phyloP scores from a whole-genome alignment of 441 rosid species.

The Isatis lusitanica region DNA sequence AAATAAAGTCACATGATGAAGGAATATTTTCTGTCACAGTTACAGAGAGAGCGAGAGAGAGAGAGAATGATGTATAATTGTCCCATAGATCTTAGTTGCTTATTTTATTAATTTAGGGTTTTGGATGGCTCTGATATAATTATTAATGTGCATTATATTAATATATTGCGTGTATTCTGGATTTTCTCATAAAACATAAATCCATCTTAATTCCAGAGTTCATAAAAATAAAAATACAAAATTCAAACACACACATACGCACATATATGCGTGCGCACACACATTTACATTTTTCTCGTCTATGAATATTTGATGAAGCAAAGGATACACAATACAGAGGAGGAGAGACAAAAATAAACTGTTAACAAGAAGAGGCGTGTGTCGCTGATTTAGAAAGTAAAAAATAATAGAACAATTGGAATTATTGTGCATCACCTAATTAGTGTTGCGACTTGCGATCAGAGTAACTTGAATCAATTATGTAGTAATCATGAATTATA shows the following conservation, averaged over 20 bases:
- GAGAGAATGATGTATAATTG: constrained; percentile 30
- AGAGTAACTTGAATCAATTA: not conserved
- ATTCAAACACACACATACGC: not conserved
- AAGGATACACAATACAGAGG: not conserved
- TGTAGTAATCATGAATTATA: not conserved
- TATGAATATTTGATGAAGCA: not conserved
- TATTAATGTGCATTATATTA: not conserved
- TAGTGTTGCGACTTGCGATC: not conserved
- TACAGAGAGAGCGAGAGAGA: constrained; percentile 24
- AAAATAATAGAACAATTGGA: not conserved
- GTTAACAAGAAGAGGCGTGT: not conserved
- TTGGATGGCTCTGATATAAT: not conserved
- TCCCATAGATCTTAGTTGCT: constrained; percentile 27
- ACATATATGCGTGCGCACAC: not conserved
- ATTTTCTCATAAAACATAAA: not conserved
- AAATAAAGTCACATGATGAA: constrained; percentile 35
- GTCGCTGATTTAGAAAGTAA: not conserved
- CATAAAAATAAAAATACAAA: not conserved
- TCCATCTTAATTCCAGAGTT: not conserved
- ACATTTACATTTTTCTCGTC: not conserved
- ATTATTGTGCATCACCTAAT: not conserved
- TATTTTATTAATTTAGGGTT: constrained; percentile 8
- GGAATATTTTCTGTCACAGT: constrained; percentile 33
- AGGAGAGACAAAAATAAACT: not conserved
- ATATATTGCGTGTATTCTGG: not conserved